Base-by-base conservation (phyloP, 768 basidiomycete genomes). In the Russula olivacea region DNA sequence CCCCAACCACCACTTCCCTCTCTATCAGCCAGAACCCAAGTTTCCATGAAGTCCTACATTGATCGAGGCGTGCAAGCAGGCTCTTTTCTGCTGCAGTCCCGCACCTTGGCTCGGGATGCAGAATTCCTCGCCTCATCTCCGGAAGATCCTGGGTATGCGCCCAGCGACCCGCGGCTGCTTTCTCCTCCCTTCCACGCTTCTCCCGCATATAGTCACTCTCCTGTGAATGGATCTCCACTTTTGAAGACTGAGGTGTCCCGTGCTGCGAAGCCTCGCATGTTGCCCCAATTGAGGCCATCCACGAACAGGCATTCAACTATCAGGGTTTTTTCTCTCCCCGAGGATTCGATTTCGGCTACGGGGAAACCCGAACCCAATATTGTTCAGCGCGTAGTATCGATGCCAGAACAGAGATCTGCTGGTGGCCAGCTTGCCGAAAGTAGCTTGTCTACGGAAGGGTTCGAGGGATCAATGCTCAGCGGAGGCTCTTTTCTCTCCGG, bases 1-100 rank as follows among this genome's bases (percentile, higher is more conserved):
- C 45, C 11, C n/a, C 51, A 36, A 56, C 38, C 56, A 55, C 52
- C 55, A 55, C 45, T 45, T 14, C 23, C 2, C 8, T 30, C 19
- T 21, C 25, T 58, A 51, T 38, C 56, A 30, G 32, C 43, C 11
- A 32, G n/a, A 25, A 30, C 9, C 17, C 15, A 21, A 38, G 48
- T 14, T 19, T 9, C 11, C 4, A 53, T 53, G 54, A 69, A 65
- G 53, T 45, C 43, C 4, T 69, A 69, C 48, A n/a, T 45, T 14
- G 68, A 69, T 3, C 45, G 61, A 15, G 68, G 67, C 19, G 68
- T 69, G 21, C 68, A 69, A 43, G 65, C 61, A 1, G 66, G 64
- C 34, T 59, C 53, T 38, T 61, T 52, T 55, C 17, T 28, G 36
- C 5, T 58, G 10, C 55, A 30, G n/a, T 34, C 38, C 6, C 47